phyloP scores from a whole-genome alignment of 176 grass and related monocot genomes.

The Juncus inflexus region DNA sequence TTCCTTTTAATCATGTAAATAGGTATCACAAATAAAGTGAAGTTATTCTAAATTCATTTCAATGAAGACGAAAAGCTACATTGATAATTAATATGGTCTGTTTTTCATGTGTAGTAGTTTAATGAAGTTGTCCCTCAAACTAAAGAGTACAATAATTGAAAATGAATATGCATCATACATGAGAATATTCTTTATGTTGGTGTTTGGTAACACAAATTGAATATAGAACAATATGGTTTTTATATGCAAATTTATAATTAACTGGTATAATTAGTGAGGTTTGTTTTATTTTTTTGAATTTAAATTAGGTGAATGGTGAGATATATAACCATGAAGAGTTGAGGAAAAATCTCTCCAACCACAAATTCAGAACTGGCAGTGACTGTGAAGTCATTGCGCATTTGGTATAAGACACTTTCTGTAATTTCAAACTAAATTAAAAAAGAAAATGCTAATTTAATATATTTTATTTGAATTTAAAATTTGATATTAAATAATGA shows the following conservation, averaged over 20 bases:
- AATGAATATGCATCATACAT: not conserved
- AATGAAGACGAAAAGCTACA: too few species aligned
- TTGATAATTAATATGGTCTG: too few species aligned
- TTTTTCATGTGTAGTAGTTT: too few species aligned
- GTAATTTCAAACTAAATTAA: not conserved
- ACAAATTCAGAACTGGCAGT: slow-evolving; percentile 81
- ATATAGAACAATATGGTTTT: too few species aligned
- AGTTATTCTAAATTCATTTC: too few species aligned
- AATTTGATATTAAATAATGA: too few species aligned
- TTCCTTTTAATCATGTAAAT: too few species aligned
- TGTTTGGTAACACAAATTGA: not conserved
- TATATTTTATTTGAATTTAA: not conserved
- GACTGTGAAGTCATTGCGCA: slow-evolving; percentile 88
- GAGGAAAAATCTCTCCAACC: slow-evolving; percentile 29
- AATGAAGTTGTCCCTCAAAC: too few species aligned
- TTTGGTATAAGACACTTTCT: slow-evolving; percentile 38
- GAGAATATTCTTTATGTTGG: not conserved
- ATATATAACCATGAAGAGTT: slow-evolving; percentile 85
- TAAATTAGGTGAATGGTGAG: slow-evolving; percentile 62
- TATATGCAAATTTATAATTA: too few species aligned
- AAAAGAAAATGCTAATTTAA: not conserved
- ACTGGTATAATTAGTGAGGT: too few species aligned
- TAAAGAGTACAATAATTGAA: not conserved
- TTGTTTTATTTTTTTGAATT: too few species aligned
- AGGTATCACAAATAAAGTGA: too few species aligned